phyloP scores from a whole-genome alignment of 1,284 basidiomycete species.

The Sanghuangporus weigelae region DNA sequence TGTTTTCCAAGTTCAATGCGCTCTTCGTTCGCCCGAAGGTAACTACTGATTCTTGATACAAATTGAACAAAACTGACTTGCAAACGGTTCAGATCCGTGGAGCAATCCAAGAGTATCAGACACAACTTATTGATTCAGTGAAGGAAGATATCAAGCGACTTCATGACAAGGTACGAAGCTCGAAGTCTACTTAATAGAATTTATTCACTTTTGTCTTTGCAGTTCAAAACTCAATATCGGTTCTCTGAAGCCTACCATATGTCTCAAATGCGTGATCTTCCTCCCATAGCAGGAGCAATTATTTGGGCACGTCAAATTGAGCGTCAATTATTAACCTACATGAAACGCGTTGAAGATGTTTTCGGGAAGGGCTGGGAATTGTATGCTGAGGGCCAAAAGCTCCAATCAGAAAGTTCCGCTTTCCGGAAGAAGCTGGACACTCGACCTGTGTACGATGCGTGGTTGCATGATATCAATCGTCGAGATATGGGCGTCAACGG shows the following conservation, averaged over 20 bases:
- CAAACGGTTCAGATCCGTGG: conserved; percentile 73
- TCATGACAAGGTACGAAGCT: conserved; percentile 74
- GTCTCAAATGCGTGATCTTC: conserved; percentile 96
- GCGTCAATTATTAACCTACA: conserved; percentile 91
- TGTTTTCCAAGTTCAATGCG: conserved; percentile 98
- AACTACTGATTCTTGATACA: background rate
- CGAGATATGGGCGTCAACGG: conserved; percentile 91
- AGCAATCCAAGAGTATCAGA: conserved; percentile 98
- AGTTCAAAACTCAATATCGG: conserved; percentile 93
- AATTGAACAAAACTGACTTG: background rate
- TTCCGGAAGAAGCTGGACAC: conserved; percentile 98
- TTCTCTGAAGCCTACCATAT: conserved; percentile 96
- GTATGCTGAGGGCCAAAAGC: conserved; percentile 97
- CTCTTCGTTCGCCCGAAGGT: conserved; percentile 98
- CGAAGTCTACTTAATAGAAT: background rate
- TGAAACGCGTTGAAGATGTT: conserved; percentile 99
- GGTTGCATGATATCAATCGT: conserved; percentile 92
- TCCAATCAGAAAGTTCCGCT: conserved; percentile 85
- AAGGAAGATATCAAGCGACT: conserved; percentile 96
- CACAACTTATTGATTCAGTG: conserved; percentile 94
- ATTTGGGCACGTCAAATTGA: conserved; percentile 99
- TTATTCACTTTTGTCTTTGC: conserved; percentile 11
- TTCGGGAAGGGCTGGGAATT: conserved; percentile 98
- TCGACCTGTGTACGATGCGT: conserved; percentile 90
- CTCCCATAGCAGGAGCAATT: conserved; percentile 95